Evolutionary conservation across 169 alveolate species (phyloP), one percentile per base, ranked within the genome.

Genomic region (Plasmodium gaboni): DNA sequence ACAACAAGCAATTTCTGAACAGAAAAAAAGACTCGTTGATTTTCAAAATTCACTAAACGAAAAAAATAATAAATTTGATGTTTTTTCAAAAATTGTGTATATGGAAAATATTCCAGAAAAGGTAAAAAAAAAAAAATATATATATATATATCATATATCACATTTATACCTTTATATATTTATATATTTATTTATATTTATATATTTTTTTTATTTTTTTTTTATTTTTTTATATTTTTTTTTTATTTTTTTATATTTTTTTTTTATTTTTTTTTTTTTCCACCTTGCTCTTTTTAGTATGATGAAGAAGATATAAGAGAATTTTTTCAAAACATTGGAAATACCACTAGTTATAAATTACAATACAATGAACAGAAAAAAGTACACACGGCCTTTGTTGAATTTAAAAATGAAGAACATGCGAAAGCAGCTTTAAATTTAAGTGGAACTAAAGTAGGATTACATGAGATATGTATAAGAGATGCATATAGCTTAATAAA

Each of bases 361-460:
- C 89, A 65, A 12, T 70, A 61, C 48, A 65, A 80, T 22, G 88
- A 87, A 19, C 72, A 65, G 53, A 85, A 59, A 55, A 76, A 74
- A 28, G 51, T 85, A 28, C 8, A 60, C 44, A 53, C 92, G 0
- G 92, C 94, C 13, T 70, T 89, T 32, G 89, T 92, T 13, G 94
- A 92, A 80, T 92, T 92, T 71, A 73, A 55, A 15, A 55, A 64
- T 44, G 91, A 68, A 61, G 92, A 89, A 26, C 90, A 92, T 32
- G 93, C 94, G 17, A 68, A 83, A 44, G 91, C 87, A 9, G 95
- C 95, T 3, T 67, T 88, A 59, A 89, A 55, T 73, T 70, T 92
- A 63, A 85, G 59, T 12, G 92, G 92, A 59, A 13, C 22, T 0
- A 85, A 71, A 60, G 67, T 85, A 50, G 92, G 86, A 70, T n/a